Conservation (phyloP, 495 filamentous ascomycete species). For the Hypoxylon perforatum region DNA sequence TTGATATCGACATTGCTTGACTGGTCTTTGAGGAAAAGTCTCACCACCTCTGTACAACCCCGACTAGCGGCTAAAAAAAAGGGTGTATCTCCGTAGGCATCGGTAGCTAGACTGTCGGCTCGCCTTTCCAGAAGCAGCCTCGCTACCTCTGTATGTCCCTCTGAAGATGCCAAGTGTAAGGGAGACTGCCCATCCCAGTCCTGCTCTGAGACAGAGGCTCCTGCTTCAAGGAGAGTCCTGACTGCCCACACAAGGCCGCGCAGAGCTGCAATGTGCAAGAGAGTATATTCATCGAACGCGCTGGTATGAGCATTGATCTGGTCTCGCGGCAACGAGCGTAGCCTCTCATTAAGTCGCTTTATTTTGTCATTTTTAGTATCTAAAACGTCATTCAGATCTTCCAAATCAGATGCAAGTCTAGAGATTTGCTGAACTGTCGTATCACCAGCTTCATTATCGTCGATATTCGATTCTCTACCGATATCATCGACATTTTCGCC, state of each 20-base stretch:
- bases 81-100: neutral
- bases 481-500: neutral
- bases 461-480: neutral
- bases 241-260: conserved; percentile 6
- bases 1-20: neutral
- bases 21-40: neutral
- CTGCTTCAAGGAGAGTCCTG: neutral
- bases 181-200: neutral
- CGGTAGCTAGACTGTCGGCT: neutral
- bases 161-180: no score
- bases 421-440: neutral
- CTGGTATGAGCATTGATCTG: conserved; percentile 5
- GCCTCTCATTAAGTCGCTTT: neutral
- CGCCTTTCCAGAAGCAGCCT: no score
- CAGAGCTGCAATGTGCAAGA: conserved; percentile 10
- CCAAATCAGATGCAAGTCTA: neutral
- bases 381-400: neutral
- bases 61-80: neutral
- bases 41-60: neutral
- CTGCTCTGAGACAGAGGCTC: conserved; percentile 4
- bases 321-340: neutral
- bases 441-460: neutral
- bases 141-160: no score
- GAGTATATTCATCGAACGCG: neutral
- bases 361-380: conserved; percentile 4